Percentiles rank a stretch among this genome's conserved stretches.
Conservation (phyloP, 2,329 filamentous ascomycete species). For the Xylaria sp. region DNA sequence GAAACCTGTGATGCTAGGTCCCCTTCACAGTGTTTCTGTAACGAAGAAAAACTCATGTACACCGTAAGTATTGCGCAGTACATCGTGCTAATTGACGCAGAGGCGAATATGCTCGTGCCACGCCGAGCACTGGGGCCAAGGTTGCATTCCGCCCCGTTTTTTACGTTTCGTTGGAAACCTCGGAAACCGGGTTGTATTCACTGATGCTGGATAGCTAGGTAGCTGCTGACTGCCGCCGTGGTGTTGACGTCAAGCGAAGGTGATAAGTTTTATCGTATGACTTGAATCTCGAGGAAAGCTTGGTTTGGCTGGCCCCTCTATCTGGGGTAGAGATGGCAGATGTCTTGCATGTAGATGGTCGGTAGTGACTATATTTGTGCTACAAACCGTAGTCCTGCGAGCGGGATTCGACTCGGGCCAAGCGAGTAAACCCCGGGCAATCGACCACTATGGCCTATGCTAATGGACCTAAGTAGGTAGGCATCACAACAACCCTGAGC, state of each 20-base stretch:
- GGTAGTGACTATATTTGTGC: background rate
- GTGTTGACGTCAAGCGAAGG: background rate
- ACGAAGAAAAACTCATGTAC: background rate
- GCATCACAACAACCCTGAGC: background rate
- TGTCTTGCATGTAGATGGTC: background rate
- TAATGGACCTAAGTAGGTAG: background rate
- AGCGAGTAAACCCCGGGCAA: background rate
- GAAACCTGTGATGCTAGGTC: background rate
- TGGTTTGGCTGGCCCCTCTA: background rate
- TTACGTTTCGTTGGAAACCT: too few relatives aligned
- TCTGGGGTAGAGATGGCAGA: background rate
- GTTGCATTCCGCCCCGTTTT: conserved; percentile 17
- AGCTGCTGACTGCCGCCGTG: background rate
- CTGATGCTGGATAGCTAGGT: too few relatives aligned
- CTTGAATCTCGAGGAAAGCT: background rate
- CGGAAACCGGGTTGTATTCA: too few relatives aligned
- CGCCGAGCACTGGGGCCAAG: background rate
- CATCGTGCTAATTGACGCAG: background rate
- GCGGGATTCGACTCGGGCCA: background rate
- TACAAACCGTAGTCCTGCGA: background rate
- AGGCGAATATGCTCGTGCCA: background rate
- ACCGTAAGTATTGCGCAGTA: conserved; percentile 8
- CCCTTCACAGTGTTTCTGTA: background rate
- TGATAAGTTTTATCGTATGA: background rate
- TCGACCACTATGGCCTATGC: background rate